Conservation (phyloP, 2,329 filamentous ascomycete genomes). For the Sclerotinia borealis region DNA sequence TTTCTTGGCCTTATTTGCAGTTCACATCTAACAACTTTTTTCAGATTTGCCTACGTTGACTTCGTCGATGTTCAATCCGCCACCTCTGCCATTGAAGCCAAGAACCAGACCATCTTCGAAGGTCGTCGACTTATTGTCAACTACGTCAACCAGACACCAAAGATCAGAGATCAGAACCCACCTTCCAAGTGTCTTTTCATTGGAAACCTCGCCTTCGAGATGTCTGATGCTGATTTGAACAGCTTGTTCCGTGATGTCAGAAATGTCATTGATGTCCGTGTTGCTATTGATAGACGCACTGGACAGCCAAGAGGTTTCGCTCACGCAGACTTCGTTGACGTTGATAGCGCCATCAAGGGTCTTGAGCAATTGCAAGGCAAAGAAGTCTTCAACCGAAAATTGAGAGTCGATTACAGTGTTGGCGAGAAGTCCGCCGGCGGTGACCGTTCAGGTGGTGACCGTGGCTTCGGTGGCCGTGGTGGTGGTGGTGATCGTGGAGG, state of each 20-base stretch:
- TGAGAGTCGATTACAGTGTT: conserved; percentile 57
- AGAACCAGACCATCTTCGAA: conserved; percentile 55
- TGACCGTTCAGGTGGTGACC: background rate
- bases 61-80: conserved; percentile 50
- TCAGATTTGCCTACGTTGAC: conserved; percentile 61
- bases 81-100: conserved; percentile 47
- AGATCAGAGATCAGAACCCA: conserved; percentile 30
- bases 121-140: conserved; percentile 60
- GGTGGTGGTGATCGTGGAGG: background rate
- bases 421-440: conserved; percentile 5
- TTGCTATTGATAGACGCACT: conserved; percentile 75
- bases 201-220: conserved; percentile 81
- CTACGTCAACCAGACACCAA: conserved; percentile 36
- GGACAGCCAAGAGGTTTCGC: conserved; percentile 79
- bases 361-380: conserved; percentile 49
- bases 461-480: background rate
- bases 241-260: conserved; percentile 64
- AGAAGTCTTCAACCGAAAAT: conserved; percentile 56
- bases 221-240: conserved; percentile 78
- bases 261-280: conserved; percentile 68
- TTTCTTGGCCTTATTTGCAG: background rate
- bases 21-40: background rate
- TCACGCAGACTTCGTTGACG: conserved; percentile 71
- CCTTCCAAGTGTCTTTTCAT: conserved; percentile 69
- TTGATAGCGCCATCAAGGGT: conserved; percentile 58